Evolutionary conservation across 371 early-diverging fungal species (phyloP).

Genomic region (Saksenaea vasiformis): DNA sequence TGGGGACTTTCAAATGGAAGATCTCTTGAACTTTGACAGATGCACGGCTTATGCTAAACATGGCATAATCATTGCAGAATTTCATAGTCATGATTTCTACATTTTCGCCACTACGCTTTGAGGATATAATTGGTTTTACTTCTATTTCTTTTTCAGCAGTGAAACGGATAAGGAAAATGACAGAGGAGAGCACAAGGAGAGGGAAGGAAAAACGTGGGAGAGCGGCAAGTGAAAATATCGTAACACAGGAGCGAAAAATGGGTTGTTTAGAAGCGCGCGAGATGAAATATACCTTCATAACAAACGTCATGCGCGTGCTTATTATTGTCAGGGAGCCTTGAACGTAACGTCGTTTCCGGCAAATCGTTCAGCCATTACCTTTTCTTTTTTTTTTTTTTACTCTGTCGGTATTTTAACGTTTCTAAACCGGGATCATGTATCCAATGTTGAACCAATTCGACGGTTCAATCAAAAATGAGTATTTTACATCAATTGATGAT

Average conservation of each 20-base stretch:
- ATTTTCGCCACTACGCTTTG: no score
- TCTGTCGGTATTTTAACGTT: background rate
- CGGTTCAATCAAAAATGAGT: background rate
- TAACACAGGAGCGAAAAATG: no score
- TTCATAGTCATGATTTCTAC: no score
- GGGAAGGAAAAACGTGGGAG: background rate
- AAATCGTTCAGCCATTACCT: background rate
- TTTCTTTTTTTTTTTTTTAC: background rate
- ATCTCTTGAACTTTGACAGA: background rate
- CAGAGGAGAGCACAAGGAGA: background rate
- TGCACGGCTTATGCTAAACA: no score
- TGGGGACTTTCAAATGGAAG: no score
- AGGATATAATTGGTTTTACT: no score
- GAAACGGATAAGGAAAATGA: background rate
- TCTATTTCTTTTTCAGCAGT: background rate
- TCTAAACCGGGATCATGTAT: background rate
- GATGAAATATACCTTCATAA: no score
- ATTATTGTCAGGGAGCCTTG: no score
- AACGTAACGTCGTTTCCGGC: background rate
- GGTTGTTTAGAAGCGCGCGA: no score
- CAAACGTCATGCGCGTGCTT: no score
- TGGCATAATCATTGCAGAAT: no score
- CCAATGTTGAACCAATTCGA: slow-evolving; percentile 1
- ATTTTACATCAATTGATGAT: background rate
- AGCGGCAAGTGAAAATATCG: no score